These are phyloP conservation scores for Euphorbia schlechtendalii DNA, from an alignment of 441 rosid species.

Conservation along the genomic window DNA sequence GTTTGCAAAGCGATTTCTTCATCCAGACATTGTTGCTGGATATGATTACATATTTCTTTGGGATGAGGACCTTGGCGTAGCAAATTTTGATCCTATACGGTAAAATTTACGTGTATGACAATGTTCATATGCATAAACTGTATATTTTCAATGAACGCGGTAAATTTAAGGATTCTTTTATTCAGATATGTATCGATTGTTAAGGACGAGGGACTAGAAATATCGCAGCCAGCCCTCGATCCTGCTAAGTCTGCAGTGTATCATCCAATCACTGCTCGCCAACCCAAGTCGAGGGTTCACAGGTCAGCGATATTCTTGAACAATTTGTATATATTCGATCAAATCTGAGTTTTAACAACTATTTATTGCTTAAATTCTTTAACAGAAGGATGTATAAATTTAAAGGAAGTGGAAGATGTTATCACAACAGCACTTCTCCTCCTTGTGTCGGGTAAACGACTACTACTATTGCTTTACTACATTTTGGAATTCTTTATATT, in stretches of 20 bases:
- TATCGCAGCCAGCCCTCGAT: too few species aligned
- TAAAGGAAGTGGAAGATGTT: constrained; percentile 67
- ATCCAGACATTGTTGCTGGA: constrained; percentile 75
- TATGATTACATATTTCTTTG: constrained; percentile 77
- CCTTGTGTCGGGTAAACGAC: constrained; percentile 68
- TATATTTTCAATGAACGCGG: background rate
- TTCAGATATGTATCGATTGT: constrained; percentile 31
- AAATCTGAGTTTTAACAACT: background rate
- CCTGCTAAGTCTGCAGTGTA: constrained; percentile 55
- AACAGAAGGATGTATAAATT: constrained; percentile 66
- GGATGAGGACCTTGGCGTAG: constrained; percentile 93
- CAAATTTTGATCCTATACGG: constrained; percentile 58
- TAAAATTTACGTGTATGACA: constrained; percentile 21
- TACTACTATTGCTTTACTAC: background rate
- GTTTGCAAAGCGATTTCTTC: constrained; percentile 61
- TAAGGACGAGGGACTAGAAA: too few species aligned
- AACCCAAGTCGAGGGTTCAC: constrained; percentile 45
- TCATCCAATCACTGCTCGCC: constrained; percentile 66
- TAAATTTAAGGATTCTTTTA: background rate
- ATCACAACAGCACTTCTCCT: constrained; percentile 64
- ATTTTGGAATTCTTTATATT: too few species aligned
- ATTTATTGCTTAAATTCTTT: too few species aligned
- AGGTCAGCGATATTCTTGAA: too few species aligned
- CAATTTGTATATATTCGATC: background rate
- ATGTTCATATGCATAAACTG: too few species aligned